Evolutionary conservation across 768 basidiomycete species (phyloP).

Genomic region (Leccinum pellstonianum): DNA sequence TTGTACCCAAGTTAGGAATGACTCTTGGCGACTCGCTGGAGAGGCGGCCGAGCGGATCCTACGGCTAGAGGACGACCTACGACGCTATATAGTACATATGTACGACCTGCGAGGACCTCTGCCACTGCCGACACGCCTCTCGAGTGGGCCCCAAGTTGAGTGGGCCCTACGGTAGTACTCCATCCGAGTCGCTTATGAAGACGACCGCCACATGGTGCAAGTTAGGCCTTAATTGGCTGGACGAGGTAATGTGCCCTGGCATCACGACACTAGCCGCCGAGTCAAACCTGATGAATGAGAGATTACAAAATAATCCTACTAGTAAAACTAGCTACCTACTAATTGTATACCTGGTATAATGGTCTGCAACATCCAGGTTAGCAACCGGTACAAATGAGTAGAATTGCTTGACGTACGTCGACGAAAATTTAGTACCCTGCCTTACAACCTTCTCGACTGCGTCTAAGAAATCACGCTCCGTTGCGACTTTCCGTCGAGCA

Average conservation of each 20-base stretch:
- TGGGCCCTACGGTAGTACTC: too few species aligned
- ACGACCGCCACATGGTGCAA: constrained; percentile 1
- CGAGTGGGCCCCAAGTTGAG: too few species aligned
- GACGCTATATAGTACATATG: too few species aligned
- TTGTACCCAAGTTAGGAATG: too few species aligned
- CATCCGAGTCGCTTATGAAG: constrained; percentile 9
- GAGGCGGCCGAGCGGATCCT: too few species aligned
- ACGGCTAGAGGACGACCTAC: too few species aligned
- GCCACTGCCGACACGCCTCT: too few species aligned
- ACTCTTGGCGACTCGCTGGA: too few species aligned
- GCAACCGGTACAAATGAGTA: not conserved
- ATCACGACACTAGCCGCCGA: not conserved
- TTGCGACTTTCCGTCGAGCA: constrained; percentile 92
- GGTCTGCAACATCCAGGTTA: constrained; percentile 48
- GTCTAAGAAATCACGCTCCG: constrained; percentile 96
- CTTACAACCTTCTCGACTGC: constrained; percentile 98
- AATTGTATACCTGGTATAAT: constrained; percentile 92
- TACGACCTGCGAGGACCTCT: too few species aligned
- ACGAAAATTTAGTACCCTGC: constrained; percentile 97
- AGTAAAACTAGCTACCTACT: constrained; percentile 32
- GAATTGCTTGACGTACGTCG: constrained; percentile 64
- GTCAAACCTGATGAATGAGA: constrained; percentile 1
- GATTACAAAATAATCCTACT: constrained; percentile 15
- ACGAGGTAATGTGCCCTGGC: too few species aligned
- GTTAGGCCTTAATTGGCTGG: not conserved